Evolutionary conservation across 2,329 filamentous ascomycete genomes (phyloP), one percentile per base, ranked within the genome.

Genomic region (Aphanoascus verrucosus): DNA sequence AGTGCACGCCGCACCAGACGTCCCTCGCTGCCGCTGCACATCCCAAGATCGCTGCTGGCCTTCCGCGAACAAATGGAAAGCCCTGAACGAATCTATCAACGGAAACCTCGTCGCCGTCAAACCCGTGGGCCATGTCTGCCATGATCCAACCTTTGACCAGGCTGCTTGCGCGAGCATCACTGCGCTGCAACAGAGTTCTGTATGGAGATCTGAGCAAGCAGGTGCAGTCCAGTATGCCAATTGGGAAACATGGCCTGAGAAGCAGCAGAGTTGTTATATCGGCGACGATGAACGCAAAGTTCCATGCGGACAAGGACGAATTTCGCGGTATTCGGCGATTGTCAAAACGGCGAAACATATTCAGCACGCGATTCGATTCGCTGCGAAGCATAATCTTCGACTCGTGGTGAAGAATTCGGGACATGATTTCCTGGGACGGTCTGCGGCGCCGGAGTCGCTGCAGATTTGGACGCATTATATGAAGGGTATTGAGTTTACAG

Each of bases 11-110:
- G 41, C 34, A 5, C 47, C 55, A 19, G 44, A 44, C 34, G 56
- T 59, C 8, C 58, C 60, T n/a, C 46, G 57, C 23, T 59, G 56
- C 41, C 58, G 58, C 37, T 78, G 72, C 63, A 69, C 76, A 38
- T 79, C 80, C 0, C 74, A 72, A 14, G 76, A 82, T 53, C n/a
- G 57, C 0, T 74, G 71, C 60, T 84, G 80, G 79, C 81, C 81
- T 0, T 64, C 66, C 0, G 19, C 58, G 0, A 44, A 59, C 1
- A 63, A 65, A 4, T 84, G 80, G 80, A 58, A 66, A 5, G 52
- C 60, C 0, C 72, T 84, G 49, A 81, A 83, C 59, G 52, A 62
- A 12, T 74, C 78, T 0, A 66, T 82, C 1, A 66, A 68, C 19
- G 78, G 77, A 0, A 68, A 66, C 3, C 66, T 83, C 28, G 67